These are phyloP conservation scores for Juncus inflexus DNA, from an alignment of 176 grass and related monocot genomes.

Conservation along the genomic window DNA sequence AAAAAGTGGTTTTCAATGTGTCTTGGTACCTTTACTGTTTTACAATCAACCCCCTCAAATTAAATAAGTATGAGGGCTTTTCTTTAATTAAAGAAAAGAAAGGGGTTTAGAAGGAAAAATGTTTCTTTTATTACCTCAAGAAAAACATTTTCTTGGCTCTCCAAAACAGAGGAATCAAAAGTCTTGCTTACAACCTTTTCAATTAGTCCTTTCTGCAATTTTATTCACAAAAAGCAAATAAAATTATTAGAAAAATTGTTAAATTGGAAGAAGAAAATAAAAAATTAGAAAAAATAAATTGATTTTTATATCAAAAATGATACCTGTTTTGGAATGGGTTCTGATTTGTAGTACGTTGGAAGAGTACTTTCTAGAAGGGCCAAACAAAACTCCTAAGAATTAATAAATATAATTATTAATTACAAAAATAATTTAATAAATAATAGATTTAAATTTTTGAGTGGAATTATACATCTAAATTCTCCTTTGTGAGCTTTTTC, in stretches of 20 bases:
- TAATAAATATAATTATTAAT: no score
- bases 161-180: conserved; percentile 40
- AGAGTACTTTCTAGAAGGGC: conserved; percentile 30
- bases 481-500: conserved; percentile 31
- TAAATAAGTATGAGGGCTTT: background rate
- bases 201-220: conserved; percentile 32
- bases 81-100: no score
- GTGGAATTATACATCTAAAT: conserved; percentile 31
- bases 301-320: conserved; percentile 5
- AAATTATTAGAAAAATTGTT: background rate
- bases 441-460: background rate
- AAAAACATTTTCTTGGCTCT: conserved; percentile 39
- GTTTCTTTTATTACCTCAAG: conserved; percentile 35
- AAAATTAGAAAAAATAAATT: background rate
- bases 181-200: conserved; percentile 47
- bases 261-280: conserved; percentile 6
- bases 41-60: background rate
- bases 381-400: conserved; percentile 40
- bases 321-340: conserved; percentile 38
- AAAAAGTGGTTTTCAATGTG: no score
- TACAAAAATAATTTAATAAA: no score
- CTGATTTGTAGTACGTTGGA: conserved; percentile 38
- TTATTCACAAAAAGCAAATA: background rate
- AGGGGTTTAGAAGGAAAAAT: background rate
- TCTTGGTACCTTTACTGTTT: no score